Base-by-base conservation (phyloP, 2,329 filamentous ascomycete species). In the Fusarium illudens region DNA sequence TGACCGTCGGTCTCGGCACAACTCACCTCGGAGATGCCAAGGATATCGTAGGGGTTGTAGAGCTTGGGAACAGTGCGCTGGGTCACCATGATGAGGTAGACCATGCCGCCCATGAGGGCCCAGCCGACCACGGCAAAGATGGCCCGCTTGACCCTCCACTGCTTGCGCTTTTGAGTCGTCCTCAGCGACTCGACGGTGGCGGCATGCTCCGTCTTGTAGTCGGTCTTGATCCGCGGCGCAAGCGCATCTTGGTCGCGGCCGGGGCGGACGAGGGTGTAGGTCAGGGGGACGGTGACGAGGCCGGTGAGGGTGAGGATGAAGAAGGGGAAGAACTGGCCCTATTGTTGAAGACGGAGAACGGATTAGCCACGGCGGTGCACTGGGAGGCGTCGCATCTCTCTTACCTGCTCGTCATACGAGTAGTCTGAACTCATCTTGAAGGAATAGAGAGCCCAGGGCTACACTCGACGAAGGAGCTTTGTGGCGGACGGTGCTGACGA, bases 261-360 rank as follows among this genome's bases (percentile, higher is more conserved):
- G 44, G 93, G 89, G 77, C 90, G 91, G 75, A 97, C 86, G 73
- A 97, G 89, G 70, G 90, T 92, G 81, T 96, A 97, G 75, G 95
- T 97, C 75, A 97, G 86, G 65, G 95, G 94, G 62, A 97, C 82
- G 32, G 96, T 97, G 80, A 97, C 87, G 71, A 99, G 89, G 76
- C 90, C 90, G 67, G 91, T 89, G 75, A 98, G 86, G 42, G 94
- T 97, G 78, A 97, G 90, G 82, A 98, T 91, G 85, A 99, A 99
- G 87, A 97, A 97, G 72, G 96, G 96, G 86, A 97, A 99, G 85
- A 97, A 97, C 87, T 97, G 93, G 75, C 94, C 94, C 88, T 96
- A 64, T 61, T 33, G 13, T 7, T 10, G 20, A 11, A 11, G 42
- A 22, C 30, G 13, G 9, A 34, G 12, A 2, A 30, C 10, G 11